A percentile compares a stretch with the other conserved stretches of the same genome.
Evolutionary conservation across 345 rosid genomes (phyloP).

Genomic region (Geranium rotundifolium): DNA sequence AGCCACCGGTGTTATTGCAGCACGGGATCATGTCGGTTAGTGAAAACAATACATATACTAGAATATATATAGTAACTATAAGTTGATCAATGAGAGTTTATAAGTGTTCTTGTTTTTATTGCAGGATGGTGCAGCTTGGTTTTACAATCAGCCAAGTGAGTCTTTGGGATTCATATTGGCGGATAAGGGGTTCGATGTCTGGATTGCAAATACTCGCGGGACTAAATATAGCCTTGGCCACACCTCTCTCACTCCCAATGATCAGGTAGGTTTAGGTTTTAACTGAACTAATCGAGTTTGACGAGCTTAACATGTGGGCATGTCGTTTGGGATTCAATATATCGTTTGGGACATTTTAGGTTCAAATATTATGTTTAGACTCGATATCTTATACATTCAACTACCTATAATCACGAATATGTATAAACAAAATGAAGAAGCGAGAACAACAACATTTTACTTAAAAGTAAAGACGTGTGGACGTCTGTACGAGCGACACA

Average conservation of each 20-base stretch:
- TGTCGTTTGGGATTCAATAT: too few relatives aligned
- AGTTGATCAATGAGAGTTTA: background rate
- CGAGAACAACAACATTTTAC: too few relatives aligned
- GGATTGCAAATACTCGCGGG: conserved; percentile 17
- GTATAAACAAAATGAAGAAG: too few relatives aligned
- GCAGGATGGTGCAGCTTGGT: conserved; percentile 18
- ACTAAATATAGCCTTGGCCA: conserved; percentile 12
- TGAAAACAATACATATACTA: background rate
- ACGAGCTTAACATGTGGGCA: too few relatives aligned
- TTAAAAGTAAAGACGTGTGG: too few relatives aligned
- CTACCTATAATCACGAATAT: too few relatives aligned
- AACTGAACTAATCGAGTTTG: too few relatives aligned
- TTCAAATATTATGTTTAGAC: too few relatives aligned
- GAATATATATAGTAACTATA: too few relatives aligned
- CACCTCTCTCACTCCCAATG: conserved; percentile 10
- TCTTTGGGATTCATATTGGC: conserved; percentile 16
- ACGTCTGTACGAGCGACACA: too few relatives aligned
- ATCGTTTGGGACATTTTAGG: too few relatives aligned
- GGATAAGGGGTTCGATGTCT: conserved; percentile 19
- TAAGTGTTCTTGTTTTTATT: background rate
- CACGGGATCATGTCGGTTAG: conserved; percentile 26
- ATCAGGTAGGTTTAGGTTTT: background rate
- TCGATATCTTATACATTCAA: too few relatives aligned
- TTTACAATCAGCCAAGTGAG: conserved; percentile 9
- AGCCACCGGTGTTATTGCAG: conserved; percentile 31